These are phyloP conservation scores for Pyrenophora seminiperda DNA, from an alignment of 2,329 filamentous ascomycete species.

Conservation along the genomic window DNA sequence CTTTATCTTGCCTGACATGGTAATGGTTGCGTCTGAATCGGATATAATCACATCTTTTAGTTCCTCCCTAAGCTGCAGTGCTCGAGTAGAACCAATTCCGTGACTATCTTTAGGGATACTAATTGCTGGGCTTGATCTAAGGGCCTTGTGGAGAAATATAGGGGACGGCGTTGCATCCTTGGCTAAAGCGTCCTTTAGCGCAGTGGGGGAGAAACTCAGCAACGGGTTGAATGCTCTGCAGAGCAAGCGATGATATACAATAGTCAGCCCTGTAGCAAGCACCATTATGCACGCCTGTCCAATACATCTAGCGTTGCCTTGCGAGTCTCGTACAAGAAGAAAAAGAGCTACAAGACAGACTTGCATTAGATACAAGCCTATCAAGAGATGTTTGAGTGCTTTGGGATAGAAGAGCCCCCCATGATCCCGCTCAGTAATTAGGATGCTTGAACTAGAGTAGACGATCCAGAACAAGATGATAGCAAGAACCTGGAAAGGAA, in stretches of 20 bases:
- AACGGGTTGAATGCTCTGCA: constrained; percentile 11
- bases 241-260: constrained; percentile 16
- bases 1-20: not conserved
- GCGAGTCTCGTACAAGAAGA: constrained; percentile 11
- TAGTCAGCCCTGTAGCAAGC: constrained; percentile 8
- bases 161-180: not conserved
- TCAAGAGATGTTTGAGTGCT: constrained; percentile 17
- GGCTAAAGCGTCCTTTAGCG: not conserved
- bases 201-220: constrained; percentile 10
- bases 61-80: constrained; percentile 3
- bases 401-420: constrained; percentile 17
- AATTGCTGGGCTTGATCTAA: not conserved
- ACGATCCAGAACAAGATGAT: constrained; percentile 17
- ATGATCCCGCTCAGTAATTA: constrained; percentile 1
- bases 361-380: constrained; percentile 17
- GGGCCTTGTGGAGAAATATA: constrained; percentile 5
- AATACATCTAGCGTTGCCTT: constrained; percentile 9
- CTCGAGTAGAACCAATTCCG: constrained; percentile 1
- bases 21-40: not conserved
- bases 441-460: constrained; percentile 10
- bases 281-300: constrained; percentile 8
- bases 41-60: not conserved
- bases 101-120: constrained; percentile 1
- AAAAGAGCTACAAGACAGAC: constrained; percentile 13
- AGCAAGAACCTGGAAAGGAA: constrained; percentile 17